Evolutionary conservation across 2,329 filamentous ascomycete species (phyloP).

Genomic region (Mycosphaerella arachidis): DNA sequence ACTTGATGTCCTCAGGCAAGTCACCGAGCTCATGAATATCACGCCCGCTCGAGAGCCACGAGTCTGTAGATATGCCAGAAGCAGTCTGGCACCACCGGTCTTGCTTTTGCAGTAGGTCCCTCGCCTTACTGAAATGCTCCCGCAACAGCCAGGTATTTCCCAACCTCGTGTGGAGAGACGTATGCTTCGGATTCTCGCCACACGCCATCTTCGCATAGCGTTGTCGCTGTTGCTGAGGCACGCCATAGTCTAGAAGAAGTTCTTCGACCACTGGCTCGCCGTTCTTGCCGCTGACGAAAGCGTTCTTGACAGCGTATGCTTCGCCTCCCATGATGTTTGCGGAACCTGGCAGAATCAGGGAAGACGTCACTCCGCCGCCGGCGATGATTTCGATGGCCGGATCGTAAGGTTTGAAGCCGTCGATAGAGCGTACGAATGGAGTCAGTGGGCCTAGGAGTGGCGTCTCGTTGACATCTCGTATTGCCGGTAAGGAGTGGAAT

Average conservation of each 20-base stretch:
- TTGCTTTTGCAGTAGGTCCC: background rate
- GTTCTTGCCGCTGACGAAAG: background rate
- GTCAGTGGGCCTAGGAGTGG: slow-evolving; percentile 1
- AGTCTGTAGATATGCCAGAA: background rate
- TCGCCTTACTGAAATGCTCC: background rate
- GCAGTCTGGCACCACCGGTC: background rate
- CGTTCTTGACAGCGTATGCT: slow-evolving; percentile 3
- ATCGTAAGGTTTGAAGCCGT: slow-evolving; percentile 5
- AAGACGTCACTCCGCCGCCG: background rate
- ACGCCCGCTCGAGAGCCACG: no score
- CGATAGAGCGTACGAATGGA: slow-evolving; percentile 1
- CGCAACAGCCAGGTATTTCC: slow-evolving; percentile 1
- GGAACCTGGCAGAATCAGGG: slow-evolving; percentile 1
- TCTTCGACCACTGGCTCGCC: slow-evolving; percentile 1
- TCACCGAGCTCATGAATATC: no score
- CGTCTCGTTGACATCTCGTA: slow-evolving; percentile 1
- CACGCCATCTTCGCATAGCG: slow-evolving; percentile 2
- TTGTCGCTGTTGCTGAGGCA: background rate
- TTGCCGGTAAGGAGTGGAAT: slow-evolving; percentile 1
- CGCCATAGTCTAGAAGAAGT: background rate
- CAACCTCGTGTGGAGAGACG: background rate
- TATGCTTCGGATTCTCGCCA: slow-evolving; percentile 1
- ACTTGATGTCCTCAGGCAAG: background rate
- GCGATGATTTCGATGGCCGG: slow-evolving; percentile 1
- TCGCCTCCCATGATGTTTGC: slow-evolving; percentile 5